These are phyloP conservation scores for Davidsoniella virescens DNA, from an alignment of 2,329 filamentous ascomycete genomes.

Conservation along the genomic window DNA sequence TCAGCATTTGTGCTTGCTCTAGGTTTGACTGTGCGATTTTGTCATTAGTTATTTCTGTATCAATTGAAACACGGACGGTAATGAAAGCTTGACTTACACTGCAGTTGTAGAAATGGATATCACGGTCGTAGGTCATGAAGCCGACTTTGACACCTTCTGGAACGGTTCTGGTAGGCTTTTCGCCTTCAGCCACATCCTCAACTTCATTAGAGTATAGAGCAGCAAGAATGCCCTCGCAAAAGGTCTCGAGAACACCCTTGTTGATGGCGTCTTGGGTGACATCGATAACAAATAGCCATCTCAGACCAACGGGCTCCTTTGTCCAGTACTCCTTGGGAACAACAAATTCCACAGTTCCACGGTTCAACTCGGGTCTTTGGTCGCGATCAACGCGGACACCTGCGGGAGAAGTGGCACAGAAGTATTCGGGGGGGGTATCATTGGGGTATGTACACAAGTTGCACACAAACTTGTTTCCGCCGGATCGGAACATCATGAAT, in stretches of 20 bases:
- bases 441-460: constrained; percentile 98
- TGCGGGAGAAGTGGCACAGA: constrained; percentile 73
- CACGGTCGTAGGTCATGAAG: constrained; percentile 90
- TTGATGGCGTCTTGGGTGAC: constrained; percentile 84
- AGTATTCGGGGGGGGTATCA: constrained; percentile 80
- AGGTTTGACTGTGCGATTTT: constrained; percentile 43
- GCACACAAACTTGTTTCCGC: constrained; percentile 92
- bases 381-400: constrained; percentile 77
- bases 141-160: constrained; percentile 75
- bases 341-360: constrained; percentile 87
- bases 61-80: not conserved
- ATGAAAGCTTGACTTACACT: constrained; percentile 39
- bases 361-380: constrained; percentile 73
- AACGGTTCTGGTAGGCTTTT: constrained; percentile 39
- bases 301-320: constrained; percentile 74
- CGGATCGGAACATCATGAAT: constrained; percentile 92
- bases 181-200: constrained; percentile 25
- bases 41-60: constrained; percentile 14
- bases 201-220: constrained; percentile 56
- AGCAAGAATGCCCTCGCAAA: constrained; percentile 74
- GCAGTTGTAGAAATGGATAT: constrained; percentile 96
- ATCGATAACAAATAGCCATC: constrained; percentile 84
- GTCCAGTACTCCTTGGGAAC: constrained; percentile 99
- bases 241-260: constrained; percentile 76
- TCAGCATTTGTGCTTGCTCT: constrained; percentile 89